Evolutionary conservation across 805 yeast genomes (phyloP).

Genomic region (Candida coleopterorum): DNA sequence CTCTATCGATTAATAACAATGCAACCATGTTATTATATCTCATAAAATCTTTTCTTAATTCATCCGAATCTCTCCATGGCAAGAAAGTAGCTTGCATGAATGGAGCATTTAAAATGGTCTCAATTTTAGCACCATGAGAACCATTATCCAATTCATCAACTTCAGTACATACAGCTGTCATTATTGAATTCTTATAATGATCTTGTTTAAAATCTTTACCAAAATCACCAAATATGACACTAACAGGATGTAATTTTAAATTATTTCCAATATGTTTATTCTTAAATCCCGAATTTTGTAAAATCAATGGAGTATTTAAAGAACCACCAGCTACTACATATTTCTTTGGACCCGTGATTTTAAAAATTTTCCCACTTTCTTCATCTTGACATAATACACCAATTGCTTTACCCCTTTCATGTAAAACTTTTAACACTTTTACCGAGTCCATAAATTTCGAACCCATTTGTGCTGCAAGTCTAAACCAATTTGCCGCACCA

Average conservation of each 20-base stretch:
- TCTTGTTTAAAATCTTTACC: slow-evolving; percentile 28
- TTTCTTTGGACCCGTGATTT: slow-evolving; percentile 43
- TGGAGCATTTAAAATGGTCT: slow-evolving; percentile 44
- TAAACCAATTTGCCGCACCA: slow-evolving; percentile 46
- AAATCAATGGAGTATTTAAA: slow-evolving; percentile 44
- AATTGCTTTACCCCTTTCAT: slow-evolving; percentile 37
- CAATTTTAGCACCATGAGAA: slow-evolving; percentile 50
- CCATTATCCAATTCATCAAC: slow-evolving; percentile 47
- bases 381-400: slow-evolving; percentile 40
- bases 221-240: slow-evolving; percentile 37
- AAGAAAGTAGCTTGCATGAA: slow-evolving; percentile 27
- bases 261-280: slow-evolving; percentile 48
- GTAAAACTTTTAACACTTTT: slow-evolving; percentile 33
- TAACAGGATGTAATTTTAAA: slow-evolving; percentile 49
- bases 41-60: slow-evolving; percentile 26
- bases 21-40: slow-evolving; percentile 35
- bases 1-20: slow-evolving; percentile 44
- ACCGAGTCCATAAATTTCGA: slow-evolving; percentile 43
- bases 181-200: slow-evolving; percentile 38
- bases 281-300: slow-evolving; percentile 45
- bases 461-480: slow-evolving; percentile 43
- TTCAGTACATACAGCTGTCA: slow-evolving; percentile 46
- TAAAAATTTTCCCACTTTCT: slow-evolving; percentile 24
- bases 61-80: slow-evolving; percentile 40
- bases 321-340: slow-evolving; percentile 45